Percentiles rank a stretch among this genome's conserved stretches.
Conservation (phyloP, 2,329 filamentous ascomycete genomes). For the Xylaria sp. region DNA sequence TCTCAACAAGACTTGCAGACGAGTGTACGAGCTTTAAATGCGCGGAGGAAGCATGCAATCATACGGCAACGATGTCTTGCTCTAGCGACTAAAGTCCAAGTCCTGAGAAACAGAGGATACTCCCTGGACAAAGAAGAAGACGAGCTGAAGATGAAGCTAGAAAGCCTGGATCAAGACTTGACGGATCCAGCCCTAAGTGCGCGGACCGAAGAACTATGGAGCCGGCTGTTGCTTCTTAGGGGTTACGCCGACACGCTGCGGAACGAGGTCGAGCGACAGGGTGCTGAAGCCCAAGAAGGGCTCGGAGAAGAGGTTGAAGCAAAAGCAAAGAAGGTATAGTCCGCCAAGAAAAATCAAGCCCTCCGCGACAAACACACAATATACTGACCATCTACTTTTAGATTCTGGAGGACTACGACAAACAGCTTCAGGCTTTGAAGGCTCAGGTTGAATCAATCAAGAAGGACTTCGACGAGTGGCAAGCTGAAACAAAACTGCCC, state of each 20-base stretch:
- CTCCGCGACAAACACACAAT: slow-evolving; percentile 33
- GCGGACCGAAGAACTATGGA: slow-evolving; percentile 87
- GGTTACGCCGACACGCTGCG: slow-evolving; percentile 78
- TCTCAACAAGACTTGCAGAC: slow-evolving; percentile 81
- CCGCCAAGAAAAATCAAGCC: background rate
- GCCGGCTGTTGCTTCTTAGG: slow-evolving; percentile 78
- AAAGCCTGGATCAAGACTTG: slow-evolving; percentile 74
- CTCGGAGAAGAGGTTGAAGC: slow-evolving; percentile 77
- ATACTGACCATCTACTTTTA: slow-evolving; percentile 51
- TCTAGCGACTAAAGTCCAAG: slow-evolving; percentile 82
- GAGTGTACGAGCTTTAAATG: slow-evolving; percentile 77
- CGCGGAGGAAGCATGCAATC: slow-evolving; percentile 76
- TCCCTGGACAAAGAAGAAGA: slow-evolving; percentile 84
- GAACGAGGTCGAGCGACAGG: slow-evolving; percentile 77
- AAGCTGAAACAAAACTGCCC: slow-evolving; percentile 59
- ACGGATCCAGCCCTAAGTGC: slow-evolving; percentile 80
- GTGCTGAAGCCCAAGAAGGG: slow-evolving; percentile 64
- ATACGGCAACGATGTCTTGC: slow-evolving; percentile 78
- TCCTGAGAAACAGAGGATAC: slow-evolving; percentile 83
- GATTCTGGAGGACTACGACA: slow-evolving; percentile 85
- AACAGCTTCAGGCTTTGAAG: slow-evolving; percentile 80
- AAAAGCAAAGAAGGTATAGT: slow-evolving; percentile 77
- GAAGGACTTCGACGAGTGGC: slow-evolving; percentile 67
- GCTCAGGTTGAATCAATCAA: slow-evolving; percentile 75
- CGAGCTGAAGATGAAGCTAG: slow-evolving; percentile 77